phyloP scores from a whole-genome alignment of 495 filamentous ascomycete genomes.

The Amphirosellinia nigrospora region DNA sequence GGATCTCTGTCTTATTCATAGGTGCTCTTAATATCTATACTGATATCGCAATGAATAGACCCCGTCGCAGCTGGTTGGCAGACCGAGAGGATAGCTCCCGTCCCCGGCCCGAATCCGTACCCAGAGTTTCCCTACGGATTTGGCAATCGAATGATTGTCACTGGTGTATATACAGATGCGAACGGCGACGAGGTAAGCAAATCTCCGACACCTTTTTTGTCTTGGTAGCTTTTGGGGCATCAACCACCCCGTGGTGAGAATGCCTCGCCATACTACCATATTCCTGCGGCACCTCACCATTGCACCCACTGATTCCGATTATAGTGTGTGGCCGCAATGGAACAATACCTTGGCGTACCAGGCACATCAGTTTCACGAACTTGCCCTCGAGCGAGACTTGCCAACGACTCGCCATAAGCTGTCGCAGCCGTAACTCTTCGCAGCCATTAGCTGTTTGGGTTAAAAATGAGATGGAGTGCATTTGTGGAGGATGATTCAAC shows the following conservation, averaged over 20 bases:
- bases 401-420: not conserved
- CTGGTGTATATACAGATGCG: not conserved
- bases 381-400: not conserved
- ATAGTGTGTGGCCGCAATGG: constrained; percentile 1
- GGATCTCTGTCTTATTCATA: not conserved
- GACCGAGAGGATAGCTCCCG: not conserved
- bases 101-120: not conserved
- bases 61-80: not conserved
- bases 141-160: not conserved
- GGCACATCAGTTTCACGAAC: not conserved
- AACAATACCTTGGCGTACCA: not conserved
- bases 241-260: no score
- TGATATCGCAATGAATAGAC: not conserved
- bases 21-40: not conserved
- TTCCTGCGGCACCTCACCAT: not conserved
- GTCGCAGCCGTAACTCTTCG: not conserved
- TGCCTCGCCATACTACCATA: not conserved
- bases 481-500: no score
- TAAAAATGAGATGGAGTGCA: no score
- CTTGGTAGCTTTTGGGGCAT: no score
- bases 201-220: not conserved
- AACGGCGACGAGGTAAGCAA: not conserved
- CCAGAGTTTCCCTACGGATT: not conserved
- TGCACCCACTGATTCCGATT: not conserved
- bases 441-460: no score